Evolutionary conservation across 2,329 filamentous ascomycete genomes (phyloP), one percentile per base, ranked within the genome.

Genomic region (Clonostachys chloroleuca): DNA sequence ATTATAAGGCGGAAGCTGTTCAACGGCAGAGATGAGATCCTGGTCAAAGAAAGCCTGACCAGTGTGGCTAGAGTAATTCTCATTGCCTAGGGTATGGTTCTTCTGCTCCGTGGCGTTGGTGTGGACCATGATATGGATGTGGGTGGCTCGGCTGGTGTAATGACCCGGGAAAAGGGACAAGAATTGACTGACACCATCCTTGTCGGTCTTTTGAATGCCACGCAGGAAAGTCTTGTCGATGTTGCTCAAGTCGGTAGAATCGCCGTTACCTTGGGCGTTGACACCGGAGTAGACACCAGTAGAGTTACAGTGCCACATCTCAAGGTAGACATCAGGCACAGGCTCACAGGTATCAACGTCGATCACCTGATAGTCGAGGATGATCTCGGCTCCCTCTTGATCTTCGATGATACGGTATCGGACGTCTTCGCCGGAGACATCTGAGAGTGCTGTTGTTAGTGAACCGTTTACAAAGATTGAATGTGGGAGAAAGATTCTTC

Each of bases 1-100:
- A 39, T 54, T 60, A 59, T 80, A 79, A 1, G 80, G 79, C 3
- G 62, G 56, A 1, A 65, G 64, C n/a, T 62, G 56, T 49, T 82
- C 77, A 42, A 84, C 78, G 18, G 66, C 57, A 5, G 61, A 51
- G 50, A 81, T 73, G 34, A 86, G 72, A 46, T 71, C 68, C 56
- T 84, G 76, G 60, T 84, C 79, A 57, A 83, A 80, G 67, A 82
- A 86, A 47, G 82, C 62, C 60, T 86, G 81, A n/a, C 82, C 81
- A 33, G 84, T 73, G 60, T 85, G 80, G 9, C 78, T 75, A 47
- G 79, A 71, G 34, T 63, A 63, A 41, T 59, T 60, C 1, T 63
- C 57, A 34, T 58, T 60, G 17, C 61, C 59, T 5, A 69, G 59
- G 1, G 66, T 68, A 34, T 59, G 51, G 53, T 69, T 69, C 30